Conservation (phyloP, 768 basidiomycete genomes). For the Leccinum subgranulosum region DNA sequence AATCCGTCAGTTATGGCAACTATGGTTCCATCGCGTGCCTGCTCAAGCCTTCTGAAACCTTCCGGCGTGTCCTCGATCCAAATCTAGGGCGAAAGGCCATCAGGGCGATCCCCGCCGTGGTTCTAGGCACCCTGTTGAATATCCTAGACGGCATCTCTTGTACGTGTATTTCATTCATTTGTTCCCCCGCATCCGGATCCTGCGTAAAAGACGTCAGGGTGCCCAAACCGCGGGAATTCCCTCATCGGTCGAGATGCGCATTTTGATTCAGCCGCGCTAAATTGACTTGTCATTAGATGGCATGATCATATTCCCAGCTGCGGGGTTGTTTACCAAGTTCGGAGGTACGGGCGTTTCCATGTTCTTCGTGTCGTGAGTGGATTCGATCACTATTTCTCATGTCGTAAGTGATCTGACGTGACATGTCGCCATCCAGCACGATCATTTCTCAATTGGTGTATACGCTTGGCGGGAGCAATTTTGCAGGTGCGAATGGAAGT, state of each 20-base stretch:
- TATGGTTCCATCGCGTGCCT: constrained; percentile 13
- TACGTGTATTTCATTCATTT: constrained; percentile 36
- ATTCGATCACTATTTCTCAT: not conserved
- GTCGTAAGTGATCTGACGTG: not conserved
- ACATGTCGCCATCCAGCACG: constrained; percentile 40
- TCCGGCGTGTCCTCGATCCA: constrained; percentile 11
- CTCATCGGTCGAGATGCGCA: not conserved
- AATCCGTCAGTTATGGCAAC: not conserved
- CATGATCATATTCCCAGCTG: constrained; percentile 92
- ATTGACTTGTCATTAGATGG: constrained; percentile 54
- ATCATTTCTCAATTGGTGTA: constrained; percentile 82
- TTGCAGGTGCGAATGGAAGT: constrained; percentile 86
- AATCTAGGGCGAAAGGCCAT: constrained; percentile 23
- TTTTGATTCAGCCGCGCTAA: constrained; percentile 5
- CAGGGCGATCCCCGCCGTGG: constrained; percentile 71
- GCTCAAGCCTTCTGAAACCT: constrained; percentile 5
- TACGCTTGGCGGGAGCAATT: constrained; percentile 82
- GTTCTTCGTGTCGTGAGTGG: constrained; percentile 80
- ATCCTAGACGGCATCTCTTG: constrained; percentile 93
- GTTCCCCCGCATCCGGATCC: not conserved
- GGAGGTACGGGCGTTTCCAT: constrained; percentile 92
- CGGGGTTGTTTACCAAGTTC: constrained; percentile 73
- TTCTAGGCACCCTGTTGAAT: constrained; percentile 83
- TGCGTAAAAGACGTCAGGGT: constrained; percentile 6
- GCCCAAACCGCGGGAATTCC: not conserved